Conservation (phyloP, 2,329 filamentous ascomycete species). For the Pseudogymnoascus sp. region DNA sequence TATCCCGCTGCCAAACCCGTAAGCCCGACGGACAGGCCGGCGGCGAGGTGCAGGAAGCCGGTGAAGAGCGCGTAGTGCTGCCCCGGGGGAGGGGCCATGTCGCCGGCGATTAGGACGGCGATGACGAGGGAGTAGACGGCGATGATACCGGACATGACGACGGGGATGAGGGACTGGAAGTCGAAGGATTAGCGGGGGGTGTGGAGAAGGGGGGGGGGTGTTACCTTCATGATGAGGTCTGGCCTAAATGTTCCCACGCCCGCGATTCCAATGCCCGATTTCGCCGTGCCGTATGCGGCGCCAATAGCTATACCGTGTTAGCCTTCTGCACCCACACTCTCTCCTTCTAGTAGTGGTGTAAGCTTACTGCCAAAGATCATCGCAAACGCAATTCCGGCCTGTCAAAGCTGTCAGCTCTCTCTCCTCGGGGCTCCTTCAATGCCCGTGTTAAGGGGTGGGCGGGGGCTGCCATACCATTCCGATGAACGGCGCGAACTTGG, state of each 20-base stretch:
- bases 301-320: slow-evolving; percentile 39
- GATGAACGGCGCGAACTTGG: slow-evolving; percentile 81
- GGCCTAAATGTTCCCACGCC: slow-evolving; percentile 79
- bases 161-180: slow-evolving; percentile 68
- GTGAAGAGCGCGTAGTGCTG: slow-evolving; percentile 76
- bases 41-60: slow-evolving; percentile 89
- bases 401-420: slow-evolving; percentile 23
- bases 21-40: slow-evolving; percentile 83
- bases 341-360: not conserved
- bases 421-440: not conserved
- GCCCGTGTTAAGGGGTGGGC: not conserved
- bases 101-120: slow-evolving; percentile 87
- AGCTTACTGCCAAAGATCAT: slow-evolving; percentile 77
- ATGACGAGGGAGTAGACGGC: slow-evolving; percentile 97
- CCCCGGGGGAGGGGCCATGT: slow-evolving; percentile 65
- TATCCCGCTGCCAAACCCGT: slow-evolving; percentile 92
- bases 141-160: slow-evolving; percentile 98
- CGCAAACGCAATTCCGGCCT: slow-evolving; percentile 72
- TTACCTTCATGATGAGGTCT: slow-evolving; percentile 85
- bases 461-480: slow-evolving; percentile 56
- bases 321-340: slow-evolving; percentile 21
- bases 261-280: slow-evolving; percentile 80
- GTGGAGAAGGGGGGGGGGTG: slow-evolving; percentile 70
- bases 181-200: slow-evolving; percentile 75
- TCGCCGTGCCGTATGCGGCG: slow-evolving; percentile 81